Conservation (phyloP, 208 protist genomes). For the Trichomonas tenax region DNA sequence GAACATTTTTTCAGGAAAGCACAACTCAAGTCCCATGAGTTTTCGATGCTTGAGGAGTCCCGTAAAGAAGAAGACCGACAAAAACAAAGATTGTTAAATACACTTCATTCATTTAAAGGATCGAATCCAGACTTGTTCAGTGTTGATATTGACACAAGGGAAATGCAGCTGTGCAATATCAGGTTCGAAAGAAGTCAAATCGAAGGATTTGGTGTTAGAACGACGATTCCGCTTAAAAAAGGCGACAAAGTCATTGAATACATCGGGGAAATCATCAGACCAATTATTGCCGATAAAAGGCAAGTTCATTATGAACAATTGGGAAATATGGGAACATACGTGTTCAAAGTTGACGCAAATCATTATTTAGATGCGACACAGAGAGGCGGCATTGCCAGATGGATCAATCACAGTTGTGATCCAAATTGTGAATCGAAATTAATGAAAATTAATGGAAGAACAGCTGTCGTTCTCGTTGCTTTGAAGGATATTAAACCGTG, state of each 20-base stretch:
- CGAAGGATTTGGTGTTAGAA: constrained; percentile 18
- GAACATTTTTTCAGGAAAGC: not conserved
- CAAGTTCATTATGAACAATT: not conserved
- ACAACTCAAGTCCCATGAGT: not conserved
- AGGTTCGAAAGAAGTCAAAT: not conserved
- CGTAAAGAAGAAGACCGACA: not conserved
- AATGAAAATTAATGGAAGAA: not conserved
- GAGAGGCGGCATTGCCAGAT: constrained; percentile 23
- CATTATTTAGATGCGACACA: constrained; percentile 27
- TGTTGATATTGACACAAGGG: not conserved
- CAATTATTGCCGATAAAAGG: not conserved
- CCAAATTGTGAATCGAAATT: constrained; percentile 26
- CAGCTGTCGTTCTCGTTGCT: not conserved
- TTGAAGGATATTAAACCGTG: not conserved
- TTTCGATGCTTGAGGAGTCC: not conserved
- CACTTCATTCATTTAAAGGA: not conserved
- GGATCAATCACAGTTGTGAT: constrained; percentile 34
- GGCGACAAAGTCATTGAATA: constrained; percentile 36
- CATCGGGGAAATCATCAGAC: constrained; percentile 28
- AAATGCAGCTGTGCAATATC: not conserved
- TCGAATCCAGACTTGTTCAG: not conserved
- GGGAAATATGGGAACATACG: constrained; percentile 21
- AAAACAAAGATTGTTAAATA: not conserved
- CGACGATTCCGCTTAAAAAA: not conserved
- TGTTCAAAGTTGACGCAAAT: constrained; percentile 5